Evolutionary conservation across 2,329 filamentous ascomycete genomes (phyloP), one percentile per base, ranked within the genome.

Genomic region (Dactylellina leptospora): DNA sequence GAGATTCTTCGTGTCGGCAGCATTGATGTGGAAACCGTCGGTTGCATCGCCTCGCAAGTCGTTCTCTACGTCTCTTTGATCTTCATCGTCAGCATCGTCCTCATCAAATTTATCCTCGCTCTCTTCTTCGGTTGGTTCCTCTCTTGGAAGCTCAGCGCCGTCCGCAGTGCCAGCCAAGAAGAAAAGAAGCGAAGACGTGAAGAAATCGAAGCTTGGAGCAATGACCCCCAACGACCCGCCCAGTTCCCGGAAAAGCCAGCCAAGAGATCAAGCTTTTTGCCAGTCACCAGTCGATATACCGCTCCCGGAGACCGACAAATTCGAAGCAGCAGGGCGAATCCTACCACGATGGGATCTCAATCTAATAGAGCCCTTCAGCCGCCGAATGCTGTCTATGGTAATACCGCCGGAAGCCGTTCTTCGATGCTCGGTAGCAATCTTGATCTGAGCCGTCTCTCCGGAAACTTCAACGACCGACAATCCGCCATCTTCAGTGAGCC

Each of bases 191-290:
- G 93, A 81, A 88, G 95, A 69, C 90, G 93, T 76, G 88, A 90
- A 76, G 92, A 97, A 81, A 99, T 99, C 75, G 95, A 99, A 80
- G 93, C 97, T 77, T 99, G 95, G 95, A 90, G 89, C 11, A 91
- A 97, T 75, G 95, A 99, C 78, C 99, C 99, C 77, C 97, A 99
- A 80, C 90, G 92, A 44, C 90, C 93, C 2, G 92, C 88, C 90
- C 92, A 75, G 86, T 68, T 85, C 87, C 70, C 80, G 81, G 16
- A 90, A 56, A 84, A 83, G 61, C 50, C 50, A 10, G 92, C 85
- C 85, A 96, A 93, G 82, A 89, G 93, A 75, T 86, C 84, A 74
- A 96, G 91, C 79, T 96, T 99, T 81, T 82, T 99, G 71, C 95
- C 95, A 0, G 96, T 91, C 0, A 97, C 93, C 0, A 97, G 93